Percentiles rank a stretch among this genome's conserved stretches.
These are phyloP conservation scores for Scutellaria baicalensis DNA, from an alignment of 257 asterid species.

Conservation along the genomic window DNA sequence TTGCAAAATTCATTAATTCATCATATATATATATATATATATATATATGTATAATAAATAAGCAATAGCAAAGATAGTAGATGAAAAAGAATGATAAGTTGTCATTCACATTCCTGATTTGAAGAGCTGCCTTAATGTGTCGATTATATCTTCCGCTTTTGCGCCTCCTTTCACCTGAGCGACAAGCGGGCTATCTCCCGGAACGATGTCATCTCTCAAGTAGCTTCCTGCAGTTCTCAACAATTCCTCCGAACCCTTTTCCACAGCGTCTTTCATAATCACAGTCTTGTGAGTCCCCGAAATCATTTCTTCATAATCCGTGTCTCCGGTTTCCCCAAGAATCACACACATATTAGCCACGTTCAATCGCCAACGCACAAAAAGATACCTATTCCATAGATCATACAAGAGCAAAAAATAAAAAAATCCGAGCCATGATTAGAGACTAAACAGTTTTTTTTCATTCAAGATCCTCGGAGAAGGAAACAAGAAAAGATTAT, in stretches of 20 bases:
- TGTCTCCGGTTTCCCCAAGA: constrained; percentile 61
- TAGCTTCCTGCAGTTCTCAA: constrained; percentile 67
- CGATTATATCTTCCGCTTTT: constrained; percentile 44
- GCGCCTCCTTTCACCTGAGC: constrained; percentile 32
- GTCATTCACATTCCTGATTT: constrained; percentile 31
- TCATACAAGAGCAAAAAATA: background rate
- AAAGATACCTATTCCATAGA: constrained; percentile 43
- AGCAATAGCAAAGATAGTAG: too few relatives aligned
- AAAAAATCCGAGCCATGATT: too few relatives aligned
- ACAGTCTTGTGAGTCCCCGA: constrained; percentile 59
- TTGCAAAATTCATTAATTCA: too few relatives aligned
- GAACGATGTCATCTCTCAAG: constrained; percentile 68
- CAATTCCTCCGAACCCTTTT: constrained; percentile 69
- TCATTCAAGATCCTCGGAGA: too few relatives aligned
- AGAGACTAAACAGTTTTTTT: too few relatives aligned
- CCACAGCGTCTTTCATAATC: constrained; percentile 41
- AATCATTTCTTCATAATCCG: constrained; percentile 47
- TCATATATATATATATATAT: background rate
- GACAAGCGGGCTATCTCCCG: constrained; percentile 50
- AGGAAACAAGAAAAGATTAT: too few relatives aligned
- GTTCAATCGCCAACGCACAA: constrained; percentile 57
- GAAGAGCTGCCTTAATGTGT: constrained; percentile 43
- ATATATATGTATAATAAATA: background rate
- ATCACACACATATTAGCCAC: constrained; percentile 43
- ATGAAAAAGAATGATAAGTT: too few relatives aligned